Evolutionary conservation across 768 basidiomycete species (phyloP), one percentile per base, ranked within the genome.

Genomic region (Boletellus sp.): DNA sequence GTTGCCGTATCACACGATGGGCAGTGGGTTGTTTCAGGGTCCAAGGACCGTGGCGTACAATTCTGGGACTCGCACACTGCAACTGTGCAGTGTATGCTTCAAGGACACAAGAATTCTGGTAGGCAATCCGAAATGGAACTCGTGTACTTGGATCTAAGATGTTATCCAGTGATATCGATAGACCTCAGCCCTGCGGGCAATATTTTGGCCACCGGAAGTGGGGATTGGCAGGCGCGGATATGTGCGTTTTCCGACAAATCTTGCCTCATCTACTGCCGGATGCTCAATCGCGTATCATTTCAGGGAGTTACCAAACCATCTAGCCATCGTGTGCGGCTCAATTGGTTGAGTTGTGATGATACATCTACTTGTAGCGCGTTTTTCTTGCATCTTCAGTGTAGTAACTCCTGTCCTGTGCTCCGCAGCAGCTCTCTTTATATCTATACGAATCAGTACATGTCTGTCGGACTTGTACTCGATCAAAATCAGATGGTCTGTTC

Each of bases 31-130:
- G 94, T 96, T 11, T 94, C 91, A 11, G 95, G 96, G 45, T 86
- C 84, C 32, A 97, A 97, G 72, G 96, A 99, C 66, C 87, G 96
- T 12, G 88, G 92, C 1, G 94, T 99, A 48, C 91, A 94, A 67
- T 93, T 95, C 65, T 92, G 90, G 85, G 90, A 94, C 64, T 82
- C 90, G 45, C 76, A 80, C 55, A 78, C 78, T 12, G 85, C 82
- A 35, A 79, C 83, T 36, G 86, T 93, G 60, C 94, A 98, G 67
- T 87, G 90, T 61, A 92, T 95, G 87, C 75, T 99, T 28, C 94
- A 97, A 66, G 84, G 67, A 12, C 77, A 75, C 61, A 79, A 85
- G 70, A 86, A 87, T 62, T 82, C 81, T 40, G 81, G 81, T 81
- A 56, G 31, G 79, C 67, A 31, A 20, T 55, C n/a, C 33, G 33